Evolutionary conservation across 1,284 basidiomycete species (phyloP).

Genomic region (Rhodotorula mucilaginosa): DNA sequence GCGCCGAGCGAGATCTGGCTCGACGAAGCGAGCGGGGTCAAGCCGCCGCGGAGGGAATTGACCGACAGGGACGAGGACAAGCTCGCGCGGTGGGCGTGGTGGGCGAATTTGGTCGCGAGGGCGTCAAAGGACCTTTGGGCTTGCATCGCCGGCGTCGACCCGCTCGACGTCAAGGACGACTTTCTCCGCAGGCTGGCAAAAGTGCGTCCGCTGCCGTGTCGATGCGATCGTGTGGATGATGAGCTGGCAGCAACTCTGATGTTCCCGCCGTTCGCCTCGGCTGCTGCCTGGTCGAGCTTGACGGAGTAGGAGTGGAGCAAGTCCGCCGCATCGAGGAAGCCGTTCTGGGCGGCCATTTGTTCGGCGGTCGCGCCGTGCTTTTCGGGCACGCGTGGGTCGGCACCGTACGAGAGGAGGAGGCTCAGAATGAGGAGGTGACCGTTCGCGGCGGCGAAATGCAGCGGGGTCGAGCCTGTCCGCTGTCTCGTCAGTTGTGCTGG

Average conservation of each 20-base stretch:
- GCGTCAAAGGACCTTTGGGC: slow-evolving; percentile 35
- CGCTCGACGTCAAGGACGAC: neutral
- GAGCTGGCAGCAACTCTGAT: neutral
- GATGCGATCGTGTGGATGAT: neutral
- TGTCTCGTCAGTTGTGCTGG: neutral
- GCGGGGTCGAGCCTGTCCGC: slow-evolving; percentile 69
- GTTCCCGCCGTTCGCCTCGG: no score
- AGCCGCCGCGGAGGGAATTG: slow-evolving; percentile 8
- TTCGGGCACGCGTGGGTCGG: slow-evolving; percentile 70
- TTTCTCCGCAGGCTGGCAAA: neutral
- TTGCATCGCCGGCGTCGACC: slow-evolving; percentile 12
- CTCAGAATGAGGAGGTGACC: slow-evolving; percentile 73
- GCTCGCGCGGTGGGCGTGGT: slow-evolving; percentile 17
- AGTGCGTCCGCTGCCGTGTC: neutral
- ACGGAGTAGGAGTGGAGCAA: slow-evolving; percentile 48
- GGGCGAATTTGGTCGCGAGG: slow-evolving; percentile 32
- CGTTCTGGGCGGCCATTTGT: slow-evolving; percentile 53
- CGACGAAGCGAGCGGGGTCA: slow-evolving; percentile 3
- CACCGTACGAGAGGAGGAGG: slow-evolving; percentile 74
- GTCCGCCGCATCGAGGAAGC: slow-evolving; percentile 51
- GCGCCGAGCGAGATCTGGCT: slow-evolving; percentile 29
- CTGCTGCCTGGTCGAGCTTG: neutral
- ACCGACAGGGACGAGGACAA: slow-evolving; percentile 10
- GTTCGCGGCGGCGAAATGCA: slow-evolving; percentile 92
- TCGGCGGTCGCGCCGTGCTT: slow-evolving; percentile 79